These are phyloP conservation scores for Cystofilobasidium capitatum DNA, from an alignment of 768 basidiomycete species.

Conservation along the genomic window DNA sequence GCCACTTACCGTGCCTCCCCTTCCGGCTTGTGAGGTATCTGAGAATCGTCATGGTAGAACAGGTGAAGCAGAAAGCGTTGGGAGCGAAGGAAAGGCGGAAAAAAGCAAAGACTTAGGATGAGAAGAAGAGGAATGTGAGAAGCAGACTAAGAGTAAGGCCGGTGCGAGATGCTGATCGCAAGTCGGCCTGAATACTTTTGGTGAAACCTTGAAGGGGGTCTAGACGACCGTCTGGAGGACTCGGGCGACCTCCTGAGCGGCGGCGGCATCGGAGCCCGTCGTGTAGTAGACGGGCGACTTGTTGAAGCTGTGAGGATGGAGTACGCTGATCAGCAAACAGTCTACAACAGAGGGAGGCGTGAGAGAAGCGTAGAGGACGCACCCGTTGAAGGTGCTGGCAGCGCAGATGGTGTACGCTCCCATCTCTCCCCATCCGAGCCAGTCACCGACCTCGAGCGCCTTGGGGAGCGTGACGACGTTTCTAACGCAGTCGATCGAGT, in stretches of 20 bases:
- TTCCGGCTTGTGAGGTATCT: too few species aligned
- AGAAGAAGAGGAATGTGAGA: too few species aligned
- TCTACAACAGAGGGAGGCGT: neutral
- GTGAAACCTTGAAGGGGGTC: too few species aligned
- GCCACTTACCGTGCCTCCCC: too few species aligned
- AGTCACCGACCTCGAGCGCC: constrained; percentile 79
- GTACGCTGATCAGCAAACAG: neutral
- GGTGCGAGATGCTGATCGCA: too few species aligned
- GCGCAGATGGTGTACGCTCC: constrained; percentile 98
- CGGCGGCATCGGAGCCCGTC: constrained; percentile 17
- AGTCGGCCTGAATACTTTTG: too few species aligned
- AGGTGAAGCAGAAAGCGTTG: too few species aligned
- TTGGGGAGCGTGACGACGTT: constrained; percentile 53
- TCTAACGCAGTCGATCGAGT: constrained; percentile 84
- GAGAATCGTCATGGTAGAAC: too few species aligned
- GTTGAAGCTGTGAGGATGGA: constrained; percentile 10
- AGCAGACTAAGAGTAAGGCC: too few species aligned
- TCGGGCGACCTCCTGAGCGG: constrained; percentile 12
- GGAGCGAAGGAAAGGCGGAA: too few species aligned
- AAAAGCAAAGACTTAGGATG: too few species aligned
- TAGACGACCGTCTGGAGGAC: constrained; percentile 14
- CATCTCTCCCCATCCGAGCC: constrained; percentile 97
- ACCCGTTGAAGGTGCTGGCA: constrained; percentile 86
- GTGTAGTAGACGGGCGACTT: constrained; percentile 23
- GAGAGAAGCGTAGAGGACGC: neutral